Percentiles rank a stretch among this genome's conserved stretches.
Conservation (phyloP, 1,284 basidiomycete genomes). For the Ceratobasidium papillatum region DNA sequence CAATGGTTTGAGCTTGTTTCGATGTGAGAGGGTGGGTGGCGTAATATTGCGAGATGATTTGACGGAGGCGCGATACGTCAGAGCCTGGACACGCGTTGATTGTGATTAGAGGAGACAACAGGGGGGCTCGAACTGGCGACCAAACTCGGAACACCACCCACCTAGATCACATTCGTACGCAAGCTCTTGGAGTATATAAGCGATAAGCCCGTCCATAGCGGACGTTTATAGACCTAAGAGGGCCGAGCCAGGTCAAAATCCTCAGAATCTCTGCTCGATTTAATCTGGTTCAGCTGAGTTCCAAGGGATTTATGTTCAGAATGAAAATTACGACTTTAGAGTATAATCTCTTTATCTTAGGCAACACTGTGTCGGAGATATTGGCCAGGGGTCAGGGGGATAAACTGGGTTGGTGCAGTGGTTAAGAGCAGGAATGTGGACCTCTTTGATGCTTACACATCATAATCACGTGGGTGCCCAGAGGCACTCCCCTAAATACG, state of each 20-base stretch:
- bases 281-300: no score
- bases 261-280: no score
- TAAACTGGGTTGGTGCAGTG: background rate
- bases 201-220: conserved; percentile 13
- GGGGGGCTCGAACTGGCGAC: conserved; percentile 47
- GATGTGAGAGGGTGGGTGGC: conserved; percentile 51
- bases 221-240: background rate
- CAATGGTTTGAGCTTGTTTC: conserved; percentile 63
- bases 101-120: conserved; percentile 42
- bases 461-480: background rate
- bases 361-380: no score
- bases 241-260: background rate
- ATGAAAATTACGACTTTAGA: no score
- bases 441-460: background rate
- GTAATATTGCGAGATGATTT: conserved; percentile 75
- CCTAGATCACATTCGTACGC: conserved; percentile 85
- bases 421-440: conserved; percentile 1
- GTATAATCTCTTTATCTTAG: no score
- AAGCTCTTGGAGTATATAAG: conserved; percentile 65
- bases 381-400: no score
- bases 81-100: conserved; percentile 61
- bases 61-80: conserved; percentile 69
- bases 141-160: conserved; percentile 54
- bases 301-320: no score
- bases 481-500: background rate